Conservation (phyloP, 2,329 filamentous ascomycete genomes). For the Daldinia sp. region DNA sequence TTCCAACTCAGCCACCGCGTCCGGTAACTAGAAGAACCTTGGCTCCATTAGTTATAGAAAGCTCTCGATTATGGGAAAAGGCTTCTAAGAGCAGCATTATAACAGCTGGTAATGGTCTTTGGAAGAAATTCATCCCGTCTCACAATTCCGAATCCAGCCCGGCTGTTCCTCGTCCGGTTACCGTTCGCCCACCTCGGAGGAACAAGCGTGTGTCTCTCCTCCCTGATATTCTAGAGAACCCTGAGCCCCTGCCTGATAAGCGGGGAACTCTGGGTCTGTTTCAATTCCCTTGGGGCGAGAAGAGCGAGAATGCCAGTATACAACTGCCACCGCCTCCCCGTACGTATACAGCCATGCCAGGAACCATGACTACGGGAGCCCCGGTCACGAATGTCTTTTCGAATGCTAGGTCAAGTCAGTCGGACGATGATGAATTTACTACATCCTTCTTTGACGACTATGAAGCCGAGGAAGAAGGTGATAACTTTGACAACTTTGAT, state of each 20-base stretch:
- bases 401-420: constrained; percentile 53
- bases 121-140: constrained; percentile 42
- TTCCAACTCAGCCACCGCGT: constrained; percentile 54
- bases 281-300: constrained; percentile 75
- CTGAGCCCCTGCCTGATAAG: constrained; percentile 68
- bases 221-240: constrained; percentile 73
- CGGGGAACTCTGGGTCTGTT: constrained; percentile 72
- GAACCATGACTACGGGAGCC: constrained; percentile 62
- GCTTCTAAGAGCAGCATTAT: constrained; percentile 13
- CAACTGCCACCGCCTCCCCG: constrained; percentile 54
- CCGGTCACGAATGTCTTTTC: constrained; percentile 49
- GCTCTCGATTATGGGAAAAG: constrained; percentile 57
- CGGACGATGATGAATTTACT: constrained; percentile 58
- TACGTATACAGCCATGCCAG: constrained; percentile 62
- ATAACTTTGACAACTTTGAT: constrained; percentile 56
- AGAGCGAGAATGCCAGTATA: constrained; percentile 66
- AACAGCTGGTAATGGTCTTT: constrained; percentile 40
- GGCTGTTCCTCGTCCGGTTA: constrained; percentile 58
- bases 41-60: constrained; percentile 54
- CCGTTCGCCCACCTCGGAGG: constrained; percentile 66
- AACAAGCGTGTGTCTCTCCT: constrained; percentile 69
- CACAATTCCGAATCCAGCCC: constrained; percentile 43
- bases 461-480: constrained; percentile 62
- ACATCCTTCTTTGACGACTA: constrained; percentile 72
- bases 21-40: constrained; percentile 53